phyloP scores from a whole-genome alignment of 1,284 basidiomycete species.

The Trametes polyzona region DNA sequence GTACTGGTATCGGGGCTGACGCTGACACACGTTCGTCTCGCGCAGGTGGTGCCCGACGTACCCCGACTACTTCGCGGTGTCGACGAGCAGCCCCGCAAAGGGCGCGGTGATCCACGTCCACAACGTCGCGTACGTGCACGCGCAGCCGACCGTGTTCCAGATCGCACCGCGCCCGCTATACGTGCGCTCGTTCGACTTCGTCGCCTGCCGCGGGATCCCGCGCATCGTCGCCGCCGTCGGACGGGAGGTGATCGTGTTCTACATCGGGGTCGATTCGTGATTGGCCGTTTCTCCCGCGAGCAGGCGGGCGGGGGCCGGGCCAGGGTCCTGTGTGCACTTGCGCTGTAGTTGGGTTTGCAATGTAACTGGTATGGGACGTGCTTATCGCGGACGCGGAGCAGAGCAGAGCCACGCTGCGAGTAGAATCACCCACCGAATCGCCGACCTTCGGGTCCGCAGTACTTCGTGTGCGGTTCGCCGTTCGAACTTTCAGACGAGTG shows the following conservation, averaged over 20 bases:
- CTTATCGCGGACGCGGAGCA: too few relatives aligned
- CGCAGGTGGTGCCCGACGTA: conserved; percentile 75
- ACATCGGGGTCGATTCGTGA: conserved; percentile 42
- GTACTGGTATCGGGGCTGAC: background rate
- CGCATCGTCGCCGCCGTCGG: conserved; percentile 70
- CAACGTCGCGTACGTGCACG: conserved; percentile 63
- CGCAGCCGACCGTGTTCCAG: conserved; percentile 61
- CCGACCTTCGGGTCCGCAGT: too few relatives aligned
- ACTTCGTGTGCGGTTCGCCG: too few relatives aligned
- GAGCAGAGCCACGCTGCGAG: too few relatives aligned
- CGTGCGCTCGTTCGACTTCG: conserved; percentile 77
- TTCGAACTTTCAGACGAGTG: too few relatives aligned
- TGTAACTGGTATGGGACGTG: too few relatives aligned
- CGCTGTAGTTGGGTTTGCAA: too few relatives aligned
- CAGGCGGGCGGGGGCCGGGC: too few relatives aligned
- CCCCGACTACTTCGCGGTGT: conserved; percentile 76
- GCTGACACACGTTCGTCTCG: background rate
- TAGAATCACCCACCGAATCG: too few relatives aligned
- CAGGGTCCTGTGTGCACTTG: too few relatives aligned
- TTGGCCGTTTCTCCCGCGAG: too few relatives aligned
- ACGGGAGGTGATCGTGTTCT: conserved; percentile 48
- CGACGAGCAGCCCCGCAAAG: conserved; percentile 55
- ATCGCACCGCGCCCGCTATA: conserved; percentile 64
- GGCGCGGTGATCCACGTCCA: conserved; percentile 74
- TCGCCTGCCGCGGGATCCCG: conserved; percentile 58